Evolutionary conservation across 805 yeast genomes (phyloP).

Genomic region (Vanderwaltozyma tropicalis): DNA sequence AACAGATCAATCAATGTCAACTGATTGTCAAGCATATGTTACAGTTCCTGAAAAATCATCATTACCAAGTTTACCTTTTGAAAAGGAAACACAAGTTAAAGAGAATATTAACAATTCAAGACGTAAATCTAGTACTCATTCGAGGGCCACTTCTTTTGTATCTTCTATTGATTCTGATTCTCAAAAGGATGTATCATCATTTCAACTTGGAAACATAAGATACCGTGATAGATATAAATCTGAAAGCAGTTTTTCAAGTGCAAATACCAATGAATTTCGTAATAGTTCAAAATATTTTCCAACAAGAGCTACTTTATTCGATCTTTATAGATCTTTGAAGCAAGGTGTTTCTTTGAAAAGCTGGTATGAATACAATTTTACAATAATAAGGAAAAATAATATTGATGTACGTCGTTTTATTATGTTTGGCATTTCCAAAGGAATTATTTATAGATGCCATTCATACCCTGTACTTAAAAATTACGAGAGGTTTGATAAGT

Average conservation of each 20-base stretch:
- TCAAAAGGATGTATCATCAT: slow-evolving; percentile 6
- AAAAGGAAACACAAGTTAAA: slow-evolving; percentile 2
- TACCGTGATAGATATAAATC: slow-evolving; percentile 3
- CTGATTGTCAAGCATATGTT: slow-evolving; percentile 80
- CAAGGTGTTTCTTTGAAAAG: slow-evolving; percentile 69
- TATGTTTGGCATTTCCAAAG: slow-evolving; percentile 76
- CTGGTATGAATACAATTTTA: slow-evolving; percentile 67
- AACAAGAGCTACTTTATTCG: slow-evolving; percentile 55
- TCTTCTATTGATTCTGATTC: slow-evolving; percentile 7
- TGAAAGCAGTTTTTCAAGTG: slow-evolving; percentile 16
- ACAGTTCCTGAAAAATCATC: slow-evolving; percentile 32
- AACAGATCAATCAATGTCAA: slow-evolving; percentile 52
- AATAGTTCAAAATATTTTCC: slow-evolving; percentile 32
- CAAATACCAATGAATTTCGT: slow-evolving; percentile 4
- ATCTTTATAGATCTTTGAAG: slow-evolving; percentile 63
- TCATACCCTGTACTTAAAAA: slow-evolving; percentile 54
- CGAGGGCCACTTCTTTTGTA: slow-evolving; percentile 20
- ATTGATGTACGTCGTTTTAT: slow-evolving; percentile 80
- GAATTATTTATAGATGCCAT: slow-evolving; percentile 71
- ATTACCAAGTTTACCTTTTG: slow-evolving; percentile 26
- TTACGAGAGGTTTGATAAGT: slow-evolving; percentile 8
- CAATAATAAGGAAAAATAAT: slow-evolving; percentile 36
- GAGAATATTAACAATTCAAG: background rate
- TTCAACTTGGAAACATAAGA: background rate
- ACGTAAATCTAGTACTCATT: slow-evolving; percentile 4